Evolutionary conservation across 768 basidiomycete species (phyloP).

Genomic region (Multifurca ochricompacta): DNA sequence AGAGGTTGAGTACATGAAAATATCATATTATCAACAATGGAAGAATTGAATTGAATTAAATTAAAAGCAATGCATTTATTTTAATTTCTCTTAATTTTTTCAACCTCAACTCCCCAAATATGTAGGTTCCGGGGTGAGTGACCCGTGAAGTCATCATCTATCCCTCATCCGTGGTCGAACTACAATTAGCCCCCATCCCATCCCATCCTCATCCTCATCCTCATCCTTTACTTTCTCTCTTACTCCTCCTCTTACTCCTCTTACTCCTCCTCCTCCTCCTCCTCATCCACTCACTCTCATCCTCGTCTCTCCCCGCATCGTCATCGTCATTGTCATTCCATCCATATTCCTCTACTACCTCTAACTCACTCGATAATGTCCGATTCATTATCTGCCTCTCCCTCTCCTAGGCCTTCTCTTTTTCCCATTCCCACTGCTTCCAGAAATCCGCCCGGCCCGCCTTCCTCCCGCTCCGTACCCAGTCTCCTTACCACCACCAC

Average conservation of each 20-base stretch:
- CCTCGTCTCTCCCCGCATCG: neutral
- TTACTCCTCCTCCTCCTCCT: no score
- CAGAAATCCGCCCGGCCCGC: slow-evolving; percentile 16
- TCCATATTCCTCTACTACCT: slow-evolving; percentile 17
- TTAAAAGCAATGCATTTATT: no score
- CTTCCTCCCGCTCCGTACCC: slow-evolving; percentile 27
- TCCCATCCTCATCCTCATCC: no score
- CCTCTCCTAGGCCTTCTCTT: slow-evolving; percentile 11
- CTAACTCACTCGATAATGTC: slow-evolving; percentile 22
- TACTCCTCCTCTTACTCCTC: no score
- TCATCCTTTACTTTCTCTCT: no score
- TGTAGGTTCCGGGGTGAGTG: neutral
- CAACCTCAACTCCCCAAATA: no score
- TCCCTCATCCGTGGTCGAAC: slow-evolving; percentile 13
- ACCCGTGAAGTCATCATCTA: slow-evolving; percentile 3
- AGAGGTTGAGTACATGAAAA: neutral
- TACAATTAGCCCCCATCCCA: no score
- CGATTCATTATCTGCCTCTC: slow-evolving; percentile 23
- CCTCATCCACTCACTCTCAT: no score
- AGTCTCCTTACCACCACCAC: slow-evolving; percentile 42
- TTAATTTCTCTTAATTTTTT: no score
- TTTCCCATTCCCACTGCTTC: slow-evolving; percentile 19
- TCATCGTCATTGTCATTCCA: neutral
- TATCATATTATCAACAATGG: no score
- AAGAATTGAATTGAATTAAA: no score